Percentiles rank a stretch among this genome's conserved stretches.
Conservation (phyloP, 148 eudicot genomes). For the Silene latifolia region DNA sequence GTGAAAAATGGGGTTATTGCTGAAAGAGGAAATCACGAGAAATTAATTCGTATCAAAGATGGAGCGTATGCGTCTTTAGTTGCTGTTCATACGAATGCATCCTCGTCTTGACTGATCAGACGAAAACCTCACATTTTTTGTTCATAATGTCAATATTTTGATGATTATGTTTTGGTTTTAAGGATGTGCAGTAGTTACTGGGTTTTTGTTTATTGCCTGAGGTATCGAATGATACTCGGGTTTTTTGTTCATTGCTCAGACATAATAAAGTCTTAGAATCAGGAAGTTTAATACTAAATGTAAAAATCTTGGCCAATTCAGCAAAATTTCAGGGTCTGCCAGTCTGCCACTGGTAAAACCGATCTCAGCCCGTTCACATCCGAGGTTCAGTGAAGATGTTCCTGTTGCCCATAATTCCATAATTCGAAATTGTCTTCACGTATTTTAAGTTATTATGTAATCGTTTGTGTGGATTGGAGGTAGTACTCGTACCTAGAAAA, state of each 20-base stretch:
- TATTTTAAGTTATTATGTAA: too few relatives aligned
- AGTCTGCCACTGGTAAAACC: not conserved
- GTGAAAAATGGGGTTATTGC: slow-evolving; percentile 66
- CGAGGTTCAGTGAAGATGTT: too few relatives aligned
- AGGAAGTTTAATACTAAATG: too few relatives aligned
- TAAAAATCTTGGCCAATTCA: too few relatives aligned
- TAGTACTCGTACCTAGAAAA: not conserved
- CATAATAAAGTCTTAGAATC: not conserved
- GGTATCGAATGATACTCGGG: not conserved
- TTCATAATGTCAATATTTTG: slow-evolving; percentile 1
- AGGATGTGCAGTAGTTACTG: not conserved
- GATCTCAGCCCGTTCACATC: not conserved
- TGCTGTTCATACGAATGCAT: slow-evolving; percentile 44
- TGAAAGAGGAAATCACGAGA: slow-evolving; percentile 64
- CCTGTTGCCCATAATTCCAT: too few relatives aligned
- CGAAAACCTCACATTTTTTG: not conserved
- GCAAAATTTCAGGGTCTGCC: too few relatives aligned
- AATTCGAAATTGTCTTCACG: too few relatives aligned
- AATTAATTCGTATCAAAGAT: slow-evolving; percentile 44
- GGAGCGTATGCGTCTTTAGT: slow-evolving; percentile 68
- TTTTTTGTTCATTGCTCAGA: not conserved
- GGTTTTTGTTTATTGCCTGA: not conserved
- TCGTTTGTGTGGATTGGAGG: too few relatives aligned
- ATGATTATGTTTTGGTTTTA: not conserved
- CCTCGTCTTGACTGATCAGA: slow-evolving; percentile 18